phyloP scores from a whole-genome alignment of 2,329 filamentous ascomycete genomes.

The Fusarium pininemorale region DNA sequence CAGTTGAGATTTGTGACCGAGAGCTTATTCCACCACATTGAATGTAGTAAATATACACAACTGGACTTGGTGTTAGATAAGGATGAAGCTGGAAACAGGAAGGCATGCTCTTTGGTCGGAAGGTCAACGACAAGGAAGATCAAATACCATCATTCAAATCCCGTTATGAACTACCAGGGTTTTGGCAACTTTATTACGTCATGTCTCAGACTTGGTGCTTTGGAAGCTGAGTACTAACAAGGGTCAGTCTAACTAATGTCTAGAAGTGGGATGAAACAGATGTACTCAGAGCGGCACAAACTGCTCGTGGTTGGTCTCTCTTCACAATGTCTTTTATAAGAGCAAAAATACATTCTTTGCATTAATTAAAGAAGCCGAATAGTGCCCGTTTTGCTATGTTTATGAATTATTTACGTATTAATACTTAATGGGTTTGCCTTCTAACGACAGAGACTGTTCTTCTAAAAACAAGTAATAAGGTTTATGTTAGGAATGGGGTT shows the following conservation, averaged over 20 bases:
- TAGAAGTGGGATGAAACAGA: not conserved
- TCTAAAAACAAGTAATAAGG: not conserved
- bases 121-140: not conserved
- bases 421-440: not conserved
- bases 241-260: not conserved
- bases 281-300: not conserved
- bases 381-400: not conserved
- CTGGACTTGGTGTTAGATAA: not conserved
- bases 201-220: not conserved
- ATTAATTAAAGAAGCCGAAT: not conserved
- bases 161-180: not conserved
- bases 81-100: not conserved
- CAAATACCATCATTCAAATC: not conserved
- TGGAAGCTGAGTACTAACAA: not conserved
- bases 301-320: not conserved
- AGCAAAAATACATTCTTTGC: not conserved
- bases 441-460: not conserved
- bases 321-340: not conserved
- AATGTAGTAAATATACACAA: not conserved
- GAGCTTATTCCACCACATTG: too few species aligned
- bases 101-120: not conserved
- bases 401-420: accelerated
- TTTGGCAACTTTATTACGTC: not conserved
- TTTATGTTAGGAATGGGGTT: not conserved
- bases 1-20: not conserved